Evolutionary conservation across 2,329 filamentous ascomycete genomes (phyloP).

Genomic region (Neoscytalidium dimidiatum): DNA sequence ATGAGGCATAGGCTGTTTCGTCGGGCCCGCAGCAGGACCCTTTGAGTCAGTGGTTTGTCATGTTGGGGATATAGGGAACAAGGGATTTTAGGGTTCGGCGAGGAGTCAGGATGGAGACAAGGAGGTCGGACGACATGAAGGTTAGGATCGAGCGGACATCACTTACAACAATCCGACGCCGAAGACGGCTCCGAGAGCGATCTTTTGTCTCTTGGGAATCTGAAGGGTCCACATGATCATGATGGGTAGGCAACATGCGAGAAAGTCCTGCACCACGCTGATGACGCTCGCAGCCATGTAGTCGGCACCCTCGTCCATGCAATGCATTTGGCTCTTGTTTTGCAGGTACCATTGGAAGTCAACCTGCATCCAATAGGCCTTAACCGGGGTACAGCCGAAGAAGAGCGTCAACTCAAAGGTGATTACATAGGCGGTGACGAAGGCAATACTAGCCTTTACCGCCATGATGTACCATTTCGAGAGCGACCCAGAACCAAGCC

Average conservation of each 20-base stretch:
- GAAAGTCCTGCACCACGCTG: constrained; percentile 42
- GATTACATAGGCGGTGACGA: constrained; percentile 42
- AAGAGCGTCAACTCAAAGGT: constrained; percentile 39
- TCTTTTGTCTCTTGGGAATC: constrained; percentile 46
- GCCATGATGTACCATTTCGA: constrained; percentile 39
- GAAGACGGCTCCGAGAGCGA: constrained; percentile 48
- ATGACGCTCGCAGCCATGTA: constrained; percentile 41
- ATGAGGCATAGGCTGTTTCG: constrained; percentile 34
- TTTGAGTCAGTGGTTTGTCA: background rate
- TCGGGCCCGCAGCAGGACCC: too few relatives aligned
- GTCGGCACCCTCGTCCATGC: constrained; percentile 39
- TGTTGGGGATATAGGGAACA: background rate
- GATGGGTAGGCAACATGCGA: constrained; percentile 44
- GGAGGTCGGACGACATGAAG: too few relatives aligned
- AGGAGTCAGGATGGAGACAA: background rate
- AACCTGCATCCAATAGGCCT: constrained; percentile 44
- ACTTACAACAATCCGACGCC: constrained; percentile 46
- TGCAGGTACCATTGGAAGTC: constrained; percentile 24
- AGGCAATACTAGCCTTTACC: constrained; percentile 39
- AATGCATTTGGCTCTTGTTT: constrained; percentile 23
- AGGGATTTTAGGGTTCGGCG: background rate
- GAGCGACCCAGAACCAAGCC: constrained; percentile 39
- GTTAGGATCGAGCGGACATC: background rate
- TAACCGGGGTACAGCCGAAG: constrained; percentile 41
- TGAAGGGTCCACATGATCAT: constrained; percentile 48